Conservation (phyloP, 2,329 filamentous ascomycete genomes). For the Didymella segeticola region DNA sequence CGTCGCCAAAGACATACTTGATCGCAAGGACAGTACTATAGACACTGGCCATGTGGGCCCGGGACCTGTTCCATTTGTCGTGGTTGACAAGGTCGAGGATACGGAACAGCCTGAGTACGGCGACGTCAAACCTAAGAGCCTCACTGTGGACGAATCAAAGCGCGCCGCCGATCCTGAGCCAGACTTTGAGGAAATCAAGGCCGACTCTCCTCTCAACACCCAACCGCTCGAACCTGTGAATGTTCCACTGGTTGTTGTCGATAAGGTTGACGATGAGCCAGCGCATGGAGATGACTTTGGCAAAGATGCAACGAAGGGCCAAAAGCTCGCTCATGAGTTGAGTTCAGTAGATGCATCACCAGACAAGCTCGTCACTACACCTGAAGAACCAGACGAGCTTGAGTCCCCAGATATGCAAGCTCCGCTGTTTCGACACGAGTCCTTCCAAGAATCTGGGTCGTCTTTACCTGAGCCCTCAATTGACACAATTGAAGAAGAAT, state of each 20-base stretch:
- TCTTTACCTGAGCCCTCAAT: constrained; percentile 12
- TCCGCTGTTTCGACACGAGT: constrained; percentile 46
- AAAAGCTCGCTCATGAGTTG: constrained; percentile 45
- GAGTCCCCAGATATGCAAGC: constrained; percentile 21
- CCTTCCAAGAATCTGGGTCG: constrained; percentile 17
- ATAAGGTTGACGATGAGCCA: constrained; percentile 46
- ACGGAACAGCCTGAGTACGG: constrained; percentile 28
- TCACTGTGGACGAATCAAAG: constrained; percentile 24
- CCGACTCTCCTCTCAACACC: constrained; percentile 20
- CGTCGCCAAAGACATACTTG: constrained; percentile 8
- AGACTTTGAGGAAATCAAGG: constrained; percentile 24
- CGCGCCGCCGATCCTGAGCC: constrained; percentile 33
- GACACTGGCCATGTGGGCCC: constrained; percentile 12
- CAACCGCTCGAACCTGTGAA: constrained; percentile 16
- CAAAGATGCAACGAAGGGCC: constrained; percentile 37
- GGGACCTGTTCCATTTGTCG: constrained; percentile 29
- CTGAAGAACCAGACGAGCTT: constrained; percentile 30
- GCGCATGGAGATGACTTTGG: constrained; percentile 48
- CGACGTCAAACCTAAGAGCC: constrained; percentile 17
- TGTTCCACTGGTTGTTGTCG: constrained; percentile 41
- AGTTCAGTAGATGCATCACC: constrained; percentile 44
- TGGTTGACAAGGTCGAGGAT: constrained; percentile 32
- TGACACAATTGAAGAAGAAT: constrained; percentile 31
- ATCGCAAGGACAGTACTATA: constrained; percentile 28
- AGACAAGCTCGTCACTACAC: constrained; percentile 38